Percentiles rank a stretch among this genome's conserved stretches.
These are phyloP conservation scores for Melastoma candidum DNA, from an alignment of 441 rosid genomes.

Conservation along the genomic window DNA sequence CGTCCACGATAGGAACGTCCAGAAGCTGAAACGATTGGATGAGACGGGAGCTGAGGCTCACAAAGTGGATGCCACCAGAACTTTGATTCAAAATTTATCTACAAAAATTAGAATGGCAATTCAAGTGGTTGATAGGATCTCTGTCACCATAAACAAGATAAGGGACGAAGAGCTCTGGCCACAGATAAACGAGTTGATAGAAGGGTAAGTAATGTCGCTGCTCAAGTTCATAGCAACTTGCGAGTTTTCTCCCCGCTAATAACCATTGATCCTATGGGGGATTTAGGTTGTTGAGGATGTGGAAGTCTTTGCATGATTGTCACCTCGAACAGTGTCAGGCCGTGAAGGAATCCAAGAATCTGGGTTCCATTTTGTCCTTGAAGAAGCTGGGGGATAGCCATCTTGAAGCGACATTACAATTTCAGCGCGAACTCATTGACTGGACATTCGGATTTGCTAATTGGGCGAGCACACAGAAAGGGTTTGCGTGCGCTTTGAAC, in stretches of 20 bases:
- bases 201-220: constrained; percentile 19
- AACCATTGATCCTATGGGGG: neutral
- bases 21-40: constrained; percentile 18
- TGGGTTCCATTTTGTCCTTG: constrained; percentile 16
- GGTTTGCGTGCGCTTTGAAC: constrained; percentile 26
- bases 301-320: constrained; percentile 27
- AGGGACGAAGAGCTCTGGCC: constrained; percentile 33
- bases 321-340: constrained; percentile 31
- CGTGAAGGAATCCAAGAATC: constrained; percentile 17
- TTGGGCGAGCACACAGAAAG: constrained; percentile 28
- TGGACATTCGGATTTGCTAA: constrained; percentile 25
- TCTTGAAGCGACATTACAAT: constrained; percentile 22
- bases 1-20: constrained; percentile 17
- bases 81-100: constrained; percentile 16
- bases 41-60: constrained; percentile 20
- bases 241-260: neutral
- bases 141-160: constrained; percentile 27
- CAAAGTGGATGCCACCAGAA: constrained; percentile 15
- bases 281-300: constrained; percentile 31
- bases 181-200: constrained; percentile 25
- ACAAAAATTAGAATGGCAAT: constrained; percentile 24
- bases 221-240: too few relatives aligned
- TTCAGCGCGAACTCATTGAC: constrained; percentile 21
- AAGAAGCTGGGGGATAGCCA: constrained; percentile 12
- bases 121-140: constrained; percentile 23